Conservation (phyloP, 257 asterid genomes). For the Solanum megistacrolobum region DNA sequence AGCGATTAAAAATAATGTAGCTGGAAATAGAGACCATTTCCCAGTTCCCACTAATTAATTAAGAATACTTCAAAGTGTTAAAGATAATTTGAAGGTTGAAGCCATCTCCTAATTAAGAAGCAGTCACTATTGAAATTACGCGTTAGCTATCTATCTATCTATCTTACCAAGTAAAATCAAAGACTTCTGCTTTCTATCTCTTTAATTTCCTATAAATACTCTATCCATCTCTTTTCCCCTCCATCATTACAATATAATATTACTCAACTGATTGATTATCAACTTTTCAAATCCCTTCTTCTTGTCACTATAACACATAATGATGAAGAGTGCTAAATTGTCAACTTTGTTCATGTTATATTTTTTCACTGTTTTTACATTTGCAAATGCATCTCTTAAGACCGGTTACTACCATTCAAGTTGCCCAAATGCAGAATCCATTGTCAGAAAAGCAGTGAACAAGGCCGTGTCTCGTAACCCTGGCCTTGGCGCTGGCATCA, state of each 20-base stretch:
- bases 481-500: conserved; percentile 30
- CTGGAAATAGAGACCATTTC: not conserved
- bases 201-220: not conserved
- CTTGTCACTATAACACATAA: not conserved
- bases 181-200: no score
- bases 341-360: not conserved
- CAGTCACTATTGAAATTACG: not conserved
- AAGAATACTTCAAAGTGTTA: not conserved
- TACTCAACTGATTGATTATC: not conserved
- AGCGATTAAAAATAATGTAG: not conserved
- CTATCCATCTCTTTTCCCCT: not conserved
- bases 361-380: not conserved
- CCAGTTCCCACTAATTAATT: not conserved
- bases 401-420: conserved; percentile 22
- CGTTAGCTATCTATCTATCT: not conserved
- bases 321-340: not conserved
- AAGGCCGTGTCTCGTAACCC: conserved; percentile 22
- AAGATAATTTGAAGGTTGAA: not conserved
- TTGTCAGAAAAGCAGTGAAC: conserved; percentile 20
- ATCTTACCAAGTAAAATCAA: not conserved
- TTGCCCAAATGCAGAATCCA: conserved; percentile 28
- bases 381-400: conserved; percentile 1
- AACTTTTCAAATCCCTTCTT: not conserved
- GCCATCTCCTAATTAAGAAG: not conserved
- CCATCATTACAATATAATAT: not conserved